Percentiles rank a stretch among this genome's conserved stretches.
Conservation (phyloP, 345 rosid genomes). For the Rhodamnia argentea region DNA sequence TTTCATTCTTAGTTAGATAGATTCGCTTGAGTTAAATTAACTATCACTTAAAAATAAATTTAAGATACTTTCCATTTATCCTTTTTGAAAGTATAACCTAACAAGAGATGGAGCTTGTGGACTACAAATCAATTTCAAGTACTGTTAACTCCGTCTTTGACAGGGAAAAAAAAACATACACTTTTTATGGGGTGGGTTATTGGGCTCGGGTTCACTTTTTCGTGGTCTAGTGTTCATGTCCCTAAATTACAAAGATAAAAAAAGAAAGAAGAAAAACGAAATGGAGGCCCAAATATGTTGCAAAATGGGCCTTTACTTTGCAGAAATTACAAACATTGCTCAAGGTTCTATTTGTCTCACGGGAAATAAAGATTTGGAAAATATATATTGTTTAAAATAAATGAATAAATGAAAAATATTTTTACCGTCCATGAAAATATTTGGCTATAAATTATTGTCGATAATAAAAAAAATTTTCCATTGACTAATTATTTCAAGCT, state of each 20-base stretch:
- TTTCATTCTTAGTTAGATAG: background rate
- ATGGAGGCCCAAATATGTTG: background rate
- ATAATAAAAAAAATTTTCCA: no score
- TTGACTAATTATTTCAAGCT: background rate
- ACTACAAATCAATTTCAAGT: background rate
- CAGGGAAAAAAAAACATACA: background rate
- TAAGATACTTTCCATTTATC: background rate
- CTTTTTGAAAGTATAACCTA: background rate
- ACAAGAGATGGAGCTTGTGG: background rate
- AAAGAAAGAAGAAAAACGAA: background rate
- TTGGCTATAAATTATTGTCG: background rate
- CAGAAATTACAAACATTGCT: fast-evolving
- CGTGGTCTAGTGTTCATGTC: background rate
- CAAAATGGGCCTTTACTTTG: background rate
- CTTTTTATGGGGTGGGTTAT: background rate
- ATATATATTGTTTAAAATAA: background rate
- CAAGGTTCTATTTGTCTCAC: no score
- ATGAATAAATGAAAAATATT: background rate
- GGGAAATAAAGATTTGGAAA: fast-evolving
- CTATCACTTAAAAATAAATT: background rate
- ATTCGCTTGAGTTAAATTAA: background rate
- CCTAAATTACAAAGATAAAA: background rate
- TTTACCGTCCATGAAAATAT: background rate
- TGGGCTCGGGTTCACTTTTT: background rate
- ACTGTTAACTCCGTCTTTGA: background rate